A percentile compares a stretch with the other conserved stretches of the same genome.
Conservation (phyloP, 306 rosid genomes). For the Styphnolobium japonicum region DNA sequence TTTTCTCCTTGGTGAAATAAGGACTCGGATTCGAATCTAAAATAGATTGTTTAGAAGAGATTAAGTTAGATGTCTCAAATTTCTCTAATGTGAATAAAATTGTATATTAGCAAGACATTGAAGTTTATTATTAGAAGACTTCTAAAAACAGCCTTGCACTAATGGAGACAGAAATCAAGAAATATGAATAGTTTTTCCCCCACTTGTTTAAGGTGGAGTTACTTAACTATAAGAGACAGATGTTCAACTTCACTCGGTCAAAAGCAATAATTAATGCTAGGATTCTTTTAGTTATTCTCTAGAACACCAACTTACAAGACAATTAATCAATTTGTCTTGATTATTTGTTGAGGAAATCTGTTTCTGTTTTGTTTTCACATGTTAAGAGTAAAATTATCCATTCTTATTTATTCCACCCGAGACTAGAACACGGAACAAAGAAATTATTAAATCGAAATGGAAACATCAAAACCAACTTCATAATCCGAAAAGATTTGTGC, state of each 20-base stretch:
- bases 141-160: conserved; percentile 9
- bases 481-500: neutral
- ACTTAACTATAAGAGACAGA: conserved; percentile 25
- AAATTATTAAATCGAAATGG: neutral
- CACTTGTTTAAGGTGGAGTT: conserved; percentile 36
- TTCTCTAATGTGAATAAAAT: neutral
- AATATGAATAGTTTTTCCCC: conserved; percentile 25
- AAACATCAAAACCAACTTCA: neutral
- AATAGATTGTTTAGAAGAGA: conserved; percentile 3
- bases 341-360: conserved; percentile 17
- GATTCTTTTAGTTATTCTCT: conserved; percentile 33
- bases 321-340: conserved; percentile 21
- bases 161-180: conserved; percentile 17
- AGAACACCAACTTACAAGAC: conserved; percentile 27
- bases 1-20: neutral
- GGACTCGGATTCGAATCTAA: neutral
- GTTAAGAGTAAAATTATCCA: neutral
- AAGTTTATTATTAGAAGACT: neutral
- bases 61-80: conserved; percentile 3
- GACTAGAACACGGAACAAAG: conserved; percentile 21
- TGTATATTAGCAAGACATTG: neutral
- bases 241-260: conserved; percentile 31
- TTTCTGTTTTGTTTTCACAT: conserved; percentile 1
- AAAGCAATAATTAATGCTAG: conserved; percentile 39
- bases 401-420: neutral